Conservation (phyloP, 2,329 filamentous ascomycete genomes). For the Chrysosporium queenslandicum region DNA sequence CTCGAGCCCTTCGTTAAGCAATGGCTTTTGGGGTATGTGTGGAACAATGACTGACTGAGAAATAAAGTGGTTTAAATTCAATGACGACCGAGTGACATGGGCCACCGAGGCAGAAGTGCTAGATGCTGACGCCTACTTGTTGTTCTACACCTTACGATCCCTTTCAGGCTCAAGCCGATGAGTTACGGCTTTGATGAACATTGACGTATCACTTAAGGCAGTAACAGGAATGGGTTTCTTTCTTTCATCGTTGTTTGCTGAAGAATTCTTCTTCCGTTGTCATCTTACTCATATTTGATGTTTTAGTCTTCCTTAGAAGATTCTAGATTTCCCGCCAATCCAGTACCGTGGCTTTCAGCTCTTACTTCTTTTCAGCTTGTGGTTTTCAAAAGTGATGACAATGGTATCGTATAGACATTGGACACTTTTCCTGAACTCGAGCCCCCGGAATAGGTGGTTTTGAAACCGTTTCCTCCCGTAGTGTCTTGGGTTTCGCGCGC, state of each 20-base stretch:
- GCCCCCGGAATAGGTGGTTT: too few relatives aligned
- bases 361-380: too few relatives aligned
- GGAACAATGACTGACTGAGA: background rate
- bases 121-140: conserved; percentile 72
- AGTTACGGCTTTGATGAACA: conserved; percentile 21
- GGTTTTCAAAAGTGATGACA: too few relatives aligned
- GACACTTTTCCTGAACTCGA: too few relatives aligned
- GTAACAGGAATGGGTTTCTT: conserved; percentile 18
- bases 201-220: conserved; percentile 33
- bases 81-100: conserved; percentile 83
- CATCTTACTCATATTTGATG: background rate
- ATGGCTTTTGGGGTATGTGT: background rate
- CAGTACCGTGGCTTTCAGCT: too few relatives aligned
- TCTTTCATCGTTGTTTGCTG: background rate
- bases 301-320: background rate
- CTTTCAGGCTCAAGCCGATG: conserved; percentile 14
- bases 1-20: conserved; percentile 4
- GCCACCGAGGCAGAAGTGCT: conserved; percentile 78
- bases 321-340: too few relatives aligned
- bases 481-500: too few relatives aligned
- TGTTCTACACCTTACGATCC: conserved; percentile 59
- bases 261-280: too few relatives aligned
- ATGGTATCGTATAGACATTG: too few relatives aligned
- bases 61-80: conserved; percentile 81
- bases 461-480: too few relatives aligned